Evolutionary conservation across 2,329 filamentous ascomycete genomes (phyloP).

Genomic region (Exutisphaerella laricina): DNA sequence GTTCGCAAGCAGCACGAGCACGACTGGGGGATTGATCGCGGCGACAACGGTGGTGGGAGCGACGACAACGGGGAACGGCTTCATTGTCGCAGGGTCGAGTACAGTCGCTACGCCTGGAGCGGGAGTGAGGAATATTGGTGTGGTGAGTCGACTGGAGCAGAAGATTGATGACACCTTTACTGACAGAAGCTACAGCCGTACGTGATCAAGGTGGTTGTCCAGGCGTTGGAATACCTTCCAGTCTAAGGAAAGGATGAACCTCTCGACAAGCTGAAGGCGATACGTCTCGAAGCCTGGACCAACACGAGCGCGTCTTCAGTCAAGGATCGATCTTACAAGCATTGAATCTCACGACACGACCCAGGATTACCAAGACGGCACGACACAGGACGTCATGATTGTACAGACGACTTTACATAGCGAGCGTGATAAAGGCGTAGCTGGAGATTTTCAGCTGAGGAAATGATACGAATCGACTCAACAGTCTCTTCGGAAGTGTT

Average conservation of each 20-base stretch:
- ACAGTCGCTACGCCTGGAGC: slow-evolving; percentile 33
- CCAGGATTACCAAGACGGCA: too few species aligned
- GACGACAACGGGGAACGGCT: slow-evolving; percentile 19
- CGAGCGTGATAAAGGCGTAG: neutral
- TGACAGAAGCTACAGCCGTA: slow-evolving; percentile 26
- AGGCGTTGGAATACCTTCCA: slow-evolving; percentile 23
- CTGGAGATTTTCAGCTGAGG: too few species aligned
- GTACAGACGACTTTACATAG: slow-evolving; percentile 11
- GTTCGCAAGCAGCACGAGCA: slow-evolving; percentile 19
- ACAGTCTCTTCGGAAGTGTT: too few species aligned
- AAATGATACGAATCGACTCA: too few species aligned
- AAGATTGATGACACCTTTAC: slow-evolving; percentile 3
- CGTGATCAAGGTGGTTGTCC: slow-evolving; percentile 22
- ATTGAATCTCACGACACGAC: too few species aligned
- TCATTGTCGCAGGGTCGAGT: slow-evolving; percentile 29
- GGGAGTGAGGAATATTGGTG: slow-evolving; percentile 23
- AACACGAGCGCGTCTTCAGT: too few species aligned
- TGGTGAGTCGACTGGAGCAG: slow-evolving; percentile 26
- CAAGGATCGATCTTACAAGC: too few species aligned
- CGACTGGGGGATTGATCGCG: slow-evolving; percentile 22
- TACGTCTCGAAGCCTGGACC: too few species aligned
- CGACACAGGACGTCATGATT: slow-evolving; percentile 8
- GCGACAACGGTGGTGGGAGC: slow-evolving; percentile 16
- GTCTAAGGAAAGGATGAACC: slow-evolving; percentile 17
- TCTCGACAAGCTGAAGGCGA: too few species aligned